Evolutionary conservation across 2,329 filamentous ascomycete genomes (phyloP).

Genomic region (Ciborinia camelliae): DNA sequence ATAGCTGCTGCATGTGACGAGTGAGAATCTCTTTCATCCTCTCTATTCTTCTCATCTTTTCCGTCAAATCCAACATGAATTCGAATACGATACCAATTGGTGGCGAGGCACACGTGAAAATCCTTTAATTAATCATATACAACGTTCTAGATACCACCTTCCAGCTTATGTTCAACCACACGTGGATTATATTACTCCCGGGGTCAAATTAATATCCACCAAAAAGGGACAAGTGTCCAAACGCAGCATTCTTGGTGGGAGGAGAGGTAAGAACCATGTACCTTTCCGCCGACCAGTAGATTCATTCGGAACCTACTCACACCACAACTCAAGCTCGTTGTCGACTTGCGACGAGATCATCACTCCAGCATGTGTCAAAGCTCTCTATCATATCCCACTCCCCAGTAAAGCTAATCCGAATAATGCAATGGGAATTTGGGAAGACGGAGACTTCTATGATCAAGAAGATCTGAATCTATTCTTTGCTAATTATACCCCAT

Average conservation of each 20-base stretch:
- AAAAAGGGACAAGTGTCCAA: conserved; percentile 35
- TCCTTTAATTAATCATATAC: not conserved
- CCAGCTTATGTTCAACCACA: conserved; percentile 42
- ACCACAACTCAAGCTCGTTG: conserved; percentile 16
- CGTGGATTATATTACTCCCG: conserved; percentile 39
- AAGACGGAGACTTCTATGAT: conserved; percentile 45
- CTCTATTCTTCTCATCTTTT: not conserved
- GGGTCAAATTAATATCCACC: conserved; percentile 41
- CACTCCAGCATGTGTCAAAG: conserved; percentile 53
- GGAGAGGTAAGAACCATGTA: not conserved
- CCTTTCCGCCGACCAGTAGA: conserved; percentile 3
- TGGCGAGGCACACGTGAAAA: too few relatives aligned
- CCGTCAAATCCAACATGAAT: not conserved
- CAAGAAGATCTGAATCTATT: conserved; percentile 42
- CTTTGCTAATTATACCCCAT: conserved; percentile 44
- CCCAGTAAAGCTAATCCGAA: conserved; percentile 38
- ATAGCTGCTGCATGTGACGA: conserved; percentile 38
- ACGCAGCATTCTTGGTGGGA: not conserved
- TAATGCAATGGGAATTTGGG: conserved; percentile 53
- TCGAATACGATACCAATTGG: not conserved
- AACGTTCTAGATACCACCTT: conserved; percentile 38
- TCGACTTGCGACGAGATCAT: conserved; percentile 50
- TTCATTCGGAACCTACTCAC: not conserved
- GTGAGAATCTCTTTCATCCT: conserved; percentile 26
- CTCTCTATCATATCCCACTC: conserved; percentile 49